Conservation (phyloP, 768 basidiomycete species). For the Mrakia frigida region DNA sequence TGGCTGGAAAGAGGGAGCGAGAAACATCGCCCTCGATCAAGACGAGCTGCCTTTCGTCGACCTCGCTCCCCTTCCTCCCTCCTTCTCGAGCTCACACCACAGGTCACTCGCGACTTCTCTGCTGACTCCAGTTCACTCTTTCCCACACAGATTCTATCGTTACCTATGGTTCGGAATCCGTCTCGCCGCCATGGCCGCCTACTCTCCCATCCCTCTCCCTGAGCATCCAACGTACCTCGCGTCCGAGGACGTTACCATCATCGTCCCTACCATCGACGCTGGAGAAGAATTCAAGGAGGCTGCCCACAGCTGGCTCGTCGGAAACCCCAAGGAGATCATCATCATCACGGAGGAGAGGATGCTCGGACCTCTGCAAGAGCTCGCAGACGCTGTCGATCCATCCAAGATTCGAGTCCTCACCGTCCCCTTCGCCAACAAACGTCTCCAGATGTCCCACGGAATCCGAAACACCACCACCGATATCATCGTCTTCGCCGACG, state of each 20-base stretch:
- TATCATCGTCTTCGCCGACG: conserved; percentile 91
- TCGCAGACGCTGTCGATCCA: conserved; percentile 81
- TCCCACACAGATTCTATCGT: conserved; percentile 67
- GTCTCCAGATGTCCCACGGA: conserved; percentile 87
- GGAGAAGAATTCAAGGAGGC: conserved; percentile 94
- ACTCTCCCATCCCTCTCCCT: conserved; percentile 83
- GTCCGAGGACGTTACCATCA: conserved; percentile 89
- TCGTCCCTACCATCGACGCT: conserved; percentile 92
- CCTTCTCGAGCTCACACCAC: background rate
- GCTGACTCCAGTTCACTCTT: no score
- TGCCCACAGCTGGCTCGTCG: conserved; percentile 84
- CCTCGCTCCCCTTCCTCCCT: conserved; percentile 46
- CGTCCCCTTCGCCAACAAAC: conserved; percentile 88
- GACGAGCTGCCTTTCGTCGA: background rate
- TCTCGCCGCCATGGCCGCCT: conserved; percentile 67
- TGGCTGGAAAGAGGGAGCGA: background rate
- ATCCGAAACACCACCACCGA: conserved; percentile 86
- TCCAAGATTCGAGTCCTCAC: conserved; percentile 73
- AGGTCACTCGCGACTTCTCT: conserved; percentile 22
- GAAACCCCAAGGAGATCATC: conserved; percentile 78
- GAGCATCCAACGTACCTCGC: conserved; percentile 86
- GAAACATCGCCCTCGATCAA: background rate
- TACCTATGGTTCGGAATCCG: conserved; percentile 91
- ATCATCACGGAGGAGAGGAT: conserved; percentile 82
- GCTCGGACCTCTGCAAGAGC: conserved; percentile 78